Evolutionary conservation across 345 rosid genomes (phyloP), one percentile per base, ranked within the genome.

Genomic region (Arabidopsis suecica): DNA sequence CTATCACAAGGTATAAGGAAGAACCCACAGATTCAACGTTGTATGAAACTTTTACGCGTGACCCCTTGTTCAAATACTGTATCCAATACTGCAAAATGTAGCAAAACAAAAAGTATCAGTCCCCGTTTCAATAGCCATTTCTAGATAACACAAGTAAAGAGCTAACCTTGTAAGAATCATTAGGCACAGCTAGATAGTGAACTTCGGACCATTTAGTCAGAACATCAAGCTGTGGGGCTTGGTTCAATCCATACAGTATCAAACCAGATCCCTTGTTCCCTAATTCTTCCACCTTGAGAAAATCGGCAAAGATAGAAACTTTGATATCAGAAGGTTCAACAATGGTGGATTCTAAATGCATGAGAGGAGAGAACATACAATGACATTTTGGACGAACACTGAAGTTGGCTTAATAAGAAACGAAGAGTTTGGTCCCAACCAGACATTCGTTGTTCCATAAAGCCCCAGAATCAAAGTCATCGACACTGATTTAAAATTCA

Each of bases 401-500:
- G 97, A 82, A 65, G 85, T 90, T 6, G 99, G 90, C 72, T 84
- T 82, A 12, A 93, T 55, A 16, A 93, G 91, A 60, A 87, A 55
- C 1, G 98, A 95, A 2, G 84, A 70, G 74, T 86, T 84, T 0
- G 98, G 97, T 68, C 94, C 99, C 25, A 95, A 61, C 80, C 68
- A 80, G 11, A 88, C 58, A 65, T 65, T 88, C n/a, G 68, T 78
- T 4, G 98, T 40, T 54, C 98, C 97, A 68, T 85, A 95, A 78
- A 90, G 89, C 66, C 98, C 98, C 85, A 95, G 41, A 49, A 93
- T 89, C 84, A 93, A 69, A 76, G 96, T 90, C 94, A 88, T 82
- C 18, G 98, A 90, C 55, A 90, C 99, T 93, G 88, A 16, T 76
- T 55, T 22, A 25, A 9, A 34, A 34, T 68, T 5, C 37, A 66